Evolutionary conservation across 2,329 filamentous ascomycete genomes (phyloP).

Genomic region (Mycosphaerella sp.): DNA sequence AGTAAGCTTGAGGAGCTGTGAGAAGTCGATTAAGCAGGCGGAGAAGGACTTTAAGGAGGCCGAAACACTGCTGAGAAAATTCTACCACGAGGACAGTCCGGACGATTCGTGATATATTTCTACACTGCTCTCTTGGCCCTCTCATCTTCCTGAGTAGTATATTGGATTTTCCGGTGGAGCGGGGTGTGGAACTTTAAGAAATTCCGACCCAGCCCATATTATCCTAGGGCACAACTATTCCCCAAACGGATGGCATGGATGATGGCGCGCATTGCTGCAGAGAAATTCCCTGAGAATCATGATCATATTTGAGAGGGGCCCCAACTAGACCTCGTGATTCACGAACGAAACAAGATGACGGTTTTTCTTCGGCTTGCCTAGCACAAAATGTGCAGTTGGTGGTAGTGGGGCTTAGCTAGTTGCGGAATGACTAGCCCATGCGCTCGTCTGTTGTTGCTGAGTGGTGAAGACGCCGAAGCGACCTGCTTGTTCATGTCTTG

Average conservation of each 20-base stretch:
- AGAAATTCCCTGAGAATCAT: neutral
- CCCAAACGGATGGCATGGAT: neutral
- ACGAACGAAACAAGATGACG: neutral
- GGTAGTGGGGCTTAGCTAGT: neutral
- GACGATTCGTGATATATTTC: neutral
- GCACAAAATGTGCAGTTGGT: neutral
- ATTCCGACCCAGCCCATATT: neutral
- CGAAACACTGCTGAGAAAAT: conserved; percentile 62
- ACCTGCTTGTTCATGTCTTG: neutral
- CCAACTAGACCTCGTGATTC: too few species aligned
- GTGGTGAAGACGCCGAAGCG: neutral
- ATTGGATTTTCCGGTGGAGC: neutral
- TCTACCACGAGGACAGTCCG: conserved; percentile 46
- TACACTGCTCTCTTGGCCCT: neutral
- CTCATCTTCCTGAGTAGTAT: neutral
- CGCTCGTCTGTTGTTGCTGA: neutral
- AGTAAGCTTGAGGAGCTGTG: conserved; percentile 63
- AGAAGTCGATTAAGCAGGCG: conserved; percentile 61
- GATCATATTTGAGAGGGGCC: neutral
- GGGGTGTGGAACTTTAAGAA: too few species aligned
- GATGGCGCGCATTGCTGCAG: neutral
- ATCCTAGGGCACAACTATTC: neutral
- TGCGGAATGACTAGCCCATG: neutral
- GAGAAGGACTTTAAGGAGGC: conserved; percentile 72
- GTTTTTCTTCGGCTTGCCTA: neutral